phyloP scores from a whole-genome alignment of 441 rosid species.

The Erodium chrysanthum region DNA sequence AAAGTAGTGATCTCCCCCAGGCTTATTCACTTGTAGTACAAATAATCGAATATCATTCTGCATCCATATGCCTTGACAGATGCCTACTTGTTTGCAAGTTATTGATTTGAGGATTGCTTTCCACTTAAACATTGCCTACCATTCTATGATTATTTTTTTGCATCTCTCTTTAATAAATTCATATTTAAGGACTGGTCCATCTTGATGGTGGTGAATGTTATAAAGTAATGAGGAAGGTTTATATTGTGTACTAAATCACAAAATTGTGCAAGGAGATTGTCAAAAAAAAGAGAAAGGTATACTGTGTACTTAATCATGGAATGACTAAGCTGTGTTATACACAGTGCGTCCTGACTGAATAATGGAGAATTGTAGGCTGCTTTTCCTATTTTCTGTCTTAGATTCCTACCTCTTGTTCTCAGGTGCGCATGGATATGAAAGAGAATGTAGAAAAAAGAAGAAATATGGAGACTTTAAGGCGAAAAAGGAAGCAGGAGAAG shows the following conservation, averaged over 20 bases:
- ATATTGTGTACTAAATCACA: background rate
- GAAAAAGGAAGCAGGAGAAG: conserved; percentile 74
- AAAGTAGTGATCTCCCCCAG: background rate
- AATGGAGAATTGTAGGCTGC: background rate
- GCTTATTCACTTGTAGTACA: background rate
- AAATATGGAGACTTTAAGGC: conserved; percentile 35
- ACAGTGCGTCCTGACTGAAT: background rate
- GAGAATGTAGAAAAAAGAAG: conserved; percentile 48
- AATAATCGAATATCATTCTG: background rate
- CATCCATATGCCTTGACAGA: background rate
- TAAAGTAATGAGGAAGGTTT: background rate
- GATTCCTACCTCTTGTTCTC: conserved; percentile 4
- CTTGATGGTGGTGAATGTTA: background rate
- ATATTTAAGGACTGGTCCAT: background rate
- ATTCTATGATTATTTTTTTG: background rate
- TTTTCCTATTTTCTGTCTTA: background rate
- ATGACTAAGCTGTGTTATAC: background rate
- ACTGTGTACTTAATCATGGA: conserved; percentile 5
- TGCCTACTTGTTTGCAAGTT: background rate
- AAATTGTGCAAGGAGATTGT: background rate
- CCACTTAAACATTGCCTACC: background rate
- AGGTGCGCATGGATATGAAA: conserved; percentile 47
- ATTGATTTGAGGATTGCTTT: background rate
- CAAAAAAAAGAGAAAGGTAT: background rate
- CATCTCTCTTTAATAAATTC: background rate